Evolutionary conservation across 2,329 filamentous ascomycete genomes (phyloP).

Genomic region (Simplicillium aogashimaense): DNA sequence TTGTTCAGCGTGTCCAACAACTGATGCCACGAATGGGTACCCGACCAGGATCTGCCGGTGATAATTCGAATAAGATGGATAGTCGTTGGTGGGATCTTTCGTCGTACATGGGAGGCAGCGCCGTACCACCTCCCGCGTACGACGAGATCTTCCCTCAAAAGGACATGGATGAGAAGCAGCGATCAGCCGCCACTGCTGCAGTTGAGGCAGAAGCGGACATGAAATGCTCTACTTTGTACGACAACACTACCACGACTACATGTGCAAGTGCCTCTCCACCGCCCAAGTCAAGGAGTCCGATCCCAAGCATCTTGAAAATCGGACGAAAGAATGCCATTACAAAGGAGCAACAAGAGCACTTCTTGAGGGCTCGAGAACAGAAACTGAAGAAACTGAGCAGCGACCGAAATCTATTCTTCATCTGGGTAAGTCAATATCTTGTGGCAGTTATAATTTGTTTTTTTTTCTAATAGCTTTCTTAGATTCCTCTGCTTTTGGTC

Average conservation of each 20-base stretch:
- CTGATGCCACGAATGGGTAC: slow-evolving; percentile 56
- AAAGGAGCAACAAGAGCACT: slow-evolving; percentile 53
- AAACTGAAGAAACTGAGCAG: slow-evolving; percentile 54
- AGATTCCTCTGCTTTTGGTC: slow-evolving; percentile 36
- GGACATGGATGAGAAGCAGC: slow-evolving; percentile 44
- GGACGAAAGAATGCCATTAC: slow-evolving; percentile 55
- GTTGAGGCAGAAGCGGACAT: slow-evolving; percentile 48
- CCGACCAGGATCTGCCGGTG: slow-evolving; percentile 37
- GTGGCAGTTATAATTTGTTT: not conserved
- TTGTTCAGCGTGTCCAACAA: slow-evolving; percentile 53
- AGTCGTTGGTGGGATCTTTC: slow-evolving; percentile 61
- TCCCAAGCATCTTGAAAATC: slow-evolving; percentile 41
- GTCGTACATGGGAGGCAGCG: slow-evolving; percentile 36
- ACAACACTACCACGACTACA: slow-evolving; percentile 21
- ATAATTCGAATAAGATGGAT: slow-evolving; percentile 32
- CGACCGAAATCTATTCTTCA: slow-evolving; percentile 57
- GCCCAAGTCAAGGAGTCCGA: slow-evolving; percentile 26
- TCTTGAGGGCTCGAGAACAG: slow-evolving; percentile 49
- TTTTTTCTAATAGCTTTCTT: not conserved
- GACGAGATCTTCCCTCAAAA: slow-evolving; percentile 64
- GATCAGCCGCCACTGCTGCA: slow-evolving; percentile 46
- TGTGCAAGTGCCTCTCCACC: slow-evolving; percentile 6
- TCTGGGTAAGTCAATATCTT: slow-evolving; percentile 45
- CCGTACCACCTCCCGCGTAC: slow-evolving; percentile 61
- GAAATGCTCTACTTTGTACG: slow-evolving; percentile 45